Evolutionary conservation across 2,329 filamentous ascomycete genomes (phyloP), one percentile per base, ranked within the genome.

Genomic region (Rutstroemia sp.): DNA sequence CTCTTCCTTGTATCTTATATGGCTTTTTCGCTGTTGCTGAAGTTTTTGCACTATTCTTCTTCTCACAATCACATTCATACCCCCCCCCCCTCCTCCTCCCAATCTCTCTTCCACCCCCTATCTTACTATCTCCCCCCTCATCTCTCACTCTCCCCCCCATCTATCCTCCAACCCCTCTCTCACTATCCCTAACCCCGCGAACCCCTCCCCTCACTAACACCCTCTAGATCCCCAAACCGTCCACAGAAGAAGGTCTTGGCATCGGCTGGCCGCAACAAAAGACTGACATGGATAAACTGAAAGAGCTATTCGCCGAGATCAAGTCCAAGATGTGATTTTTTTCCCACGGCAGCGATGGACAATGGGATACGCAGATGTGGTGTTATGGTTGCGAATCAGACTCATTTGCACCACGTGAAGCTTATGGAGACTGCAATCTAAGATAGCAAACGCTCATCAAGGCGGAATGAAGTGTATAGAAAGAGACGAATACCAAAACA

Each of bases 261-360:
- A 79, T 97, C 64, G 71, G 74, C 36, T 99, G 94, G 94, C 90
- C 92, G 19, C 76, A 84, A 61, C 80, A 89, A 73, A 72, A 77
- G 59, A 80, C 81, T 1, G 86, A 96, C 65, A 95, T 94, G 87
- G 88, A 89, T 1, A 81, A 85, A 70, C 75, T 99, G 66, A 89
- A 92, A 78, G 82, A 81, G 61, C 75, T 95, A 59, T 78, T 81
- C 60, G 90, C 92, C 71, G 88, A 95, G 55, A 78, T 99, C 69
- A 95, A 95, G 81, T 74, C 86, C 16, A 96, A 91, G 79, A 92
- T 97, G 80, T 96, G 78, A n/a, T n/a, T n/a, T n/a, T n/a, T n/a
- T n/a, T n/a, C n/a, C n/a, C n/a, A n/a, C n/a, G n/a, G n/a, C n/a
- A n/a, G n/a, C n/a, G n/a, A n/a, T n/a, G n/a, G n/a, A n/a, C n/a